phyloP scores from a whole-genome alignment of 805 yeast genomes.

The Saccharomycodes ludwigii region DNA sequence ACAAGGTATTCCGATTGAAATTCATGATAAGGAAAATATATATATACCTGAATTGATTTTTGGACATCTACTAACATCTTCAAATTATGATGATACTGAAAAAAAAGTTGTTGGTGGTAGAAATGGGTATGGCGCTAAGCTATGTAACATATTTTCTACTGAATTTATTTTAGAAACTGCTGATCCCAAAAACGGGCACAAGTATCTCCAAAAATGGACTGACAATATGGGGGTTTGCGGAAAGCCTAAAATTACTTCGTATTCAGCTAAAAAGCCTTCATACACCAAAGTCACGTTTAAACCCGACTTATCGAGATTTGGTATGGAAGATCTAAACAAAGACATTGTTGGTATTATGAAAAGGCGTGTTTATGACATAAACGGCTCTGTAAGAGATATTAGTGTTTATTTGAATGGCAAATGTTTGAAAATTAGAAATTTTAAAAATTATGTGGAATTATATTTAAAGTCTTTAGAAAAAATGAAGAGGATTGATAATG shows the following conservation, averaged over 20 bases:
- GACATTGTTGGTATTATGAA: constrained; percentile 76
- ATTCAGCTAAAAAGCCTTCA: constrained; percentile 41
- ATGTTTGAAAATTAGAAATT: constrained; percentile 53
- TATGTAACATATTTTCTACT: constrained; percentile 91
- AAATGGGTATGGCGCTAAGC: constrained; percentile 95
- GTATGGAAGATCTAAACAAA: constrained; percentile 73
- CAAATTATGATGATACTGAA: constrained; percentile 90
- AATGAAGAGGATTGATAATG: constrained; percentile 26
- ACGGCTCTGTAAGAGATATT: constrained; percentile 84
- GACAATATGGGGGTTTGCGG: constrained; percentile 72
- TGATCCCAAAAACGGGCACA: constrained; percentile 47
- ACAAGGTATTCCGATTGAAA: constrained; percentile 87
- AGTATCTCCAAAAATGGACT: constrained; percentile 76
- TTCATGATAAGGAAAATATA: constrained; percentile 81
- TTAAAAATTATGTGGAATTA: constrained; percentile 81
- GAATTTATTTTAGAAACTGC: constrained; percentile 83
- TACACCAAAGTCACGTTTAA: constrained; percentile 79
- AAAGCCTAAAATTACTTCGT: constrained; percentile 55
- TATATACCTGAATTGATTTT: constrained; percentile 94
- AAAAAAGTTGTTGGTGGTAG: constrained; percentile 97
- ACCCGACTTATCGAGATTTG: constrained; percentile 78
- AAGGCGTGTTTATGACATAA: constrained; percentile 90
- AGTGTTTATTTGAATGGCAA: constrained; percentile 68
- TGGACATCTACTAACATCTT: constrained; percentile 88
- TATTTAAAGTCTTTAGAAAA: constrained; percentile 65